Conservation (phyloP, 495 filamentous ascomycete genomes). For the Penicillium flavigenum region DNA sequence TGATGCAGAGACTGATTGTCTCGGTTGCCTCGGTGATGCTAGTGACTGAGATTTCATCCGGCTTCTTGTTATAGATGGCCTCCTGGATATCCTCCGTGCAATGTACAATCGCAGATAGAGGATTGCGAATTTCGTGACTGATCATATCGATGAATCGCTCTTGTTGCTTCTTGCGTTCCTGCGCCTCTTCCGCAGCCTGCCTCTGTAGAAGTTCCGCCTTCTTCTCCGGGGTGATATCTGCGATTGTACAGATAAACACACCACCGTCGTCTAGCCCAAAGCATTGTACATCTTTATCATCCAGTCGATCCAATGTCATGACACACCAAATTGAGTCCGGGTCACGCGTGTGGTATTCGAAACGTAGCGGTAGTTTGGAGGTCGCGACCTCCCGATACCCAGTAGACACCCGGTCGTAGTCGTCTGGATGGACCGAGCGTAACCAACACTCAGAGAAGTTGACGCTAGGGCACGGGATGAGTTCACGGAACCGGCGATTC, state of each 20-base stretch:
- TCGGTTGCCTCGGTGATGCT: conserved; percentile 66
- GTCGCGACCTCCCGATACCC: conserved; percentile 12
- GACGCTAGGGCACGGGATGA: conserved; percentile 4
- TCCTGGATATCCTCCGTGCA: conserved; percentile 72
- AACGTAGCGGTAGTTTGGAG: conserved; percentile 15
- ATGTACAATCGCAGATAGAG: conserved; percentile 75
- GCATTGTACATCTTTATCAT: conserved; percentile 7
- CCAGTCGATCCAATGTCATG: conserved; percentile 17
- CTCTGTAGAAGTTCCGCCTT: conserved; percentile 52
- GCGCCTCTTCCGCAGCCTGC: conserved; percentile 62
- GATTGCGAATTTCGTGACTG: conserved; percentile 85
- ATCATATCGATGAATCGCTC: conserved; percentile 90
- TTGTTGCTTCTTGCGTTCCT: conserved; percentile 65
- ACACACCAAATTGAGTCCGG: conserved; percentile 21
- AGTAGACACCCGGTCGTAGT: conserved; percentile 18
- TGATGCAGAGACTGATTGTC: conserved; percentile 71
- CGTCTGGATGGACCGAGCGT: conserved; percentile 23
- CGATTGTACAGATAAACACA: conserved; percentile 27
- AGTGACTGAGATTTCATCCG: conserved; percentile 12
- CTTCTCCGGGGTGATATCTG: conserved; percentile 49
- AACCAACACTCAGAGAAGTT: conserved; percentile 22
- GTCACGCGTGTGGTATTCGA: conserved; percentile 23
- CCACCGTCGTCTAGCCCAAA: conserved; percentile 5
- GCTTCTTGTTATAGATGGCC: conserved; percentile 13
- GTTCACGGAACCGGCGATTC: conserved; percentile 25